Conservation (phyloP, 1,284 basidiomycete genomes). For the Rhizoctonia solani region DNA sequence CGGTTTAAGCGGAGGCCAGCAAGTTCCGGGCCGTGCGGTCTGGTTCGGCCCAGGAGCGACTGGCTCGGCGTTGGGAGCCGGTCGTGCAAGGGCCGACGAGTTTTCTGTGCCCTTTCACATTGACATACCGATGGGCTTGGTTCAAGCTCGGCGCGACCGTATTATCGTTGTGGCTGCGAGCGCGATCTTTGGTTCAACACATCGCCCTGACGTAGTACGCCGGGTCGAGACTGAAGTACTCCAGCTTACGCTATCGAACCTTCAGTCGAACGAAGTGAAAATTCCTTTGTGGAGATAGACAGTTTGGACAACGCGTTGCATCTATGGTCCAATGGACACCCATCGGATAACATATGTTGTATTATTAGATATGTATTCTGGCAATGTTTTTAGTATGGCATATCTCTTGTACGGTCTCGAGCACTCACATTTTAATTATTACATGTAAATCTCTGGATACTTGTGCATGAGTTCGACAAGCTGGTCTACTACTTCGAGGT, state of each 20-base stretch:
- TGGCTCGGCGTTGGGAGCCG: background rate
- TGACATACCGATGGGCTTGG: conserved; percentile 17
- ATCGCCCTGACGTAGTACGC: conserved; percentile 15
- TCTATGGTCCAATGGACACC: no score
- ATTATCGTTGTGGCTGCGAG: conserved; percentile 13
- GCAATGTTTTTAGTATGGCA: conserved; percentile 24
- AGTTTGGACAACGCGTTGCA: background rate
- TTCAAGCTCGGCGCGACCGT: conserved; percentile 18
- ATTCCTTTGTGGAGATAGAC: conserved; percentile 28
- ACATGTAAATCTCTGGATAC: conserved; percentile 24
- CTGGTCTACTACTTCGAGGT: conserved; percentile 29
- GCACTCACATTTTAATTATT: conserved; percentile 15
- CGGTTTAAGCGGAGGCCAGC: conserved; percentile 24
- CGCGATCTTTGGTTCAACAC: conserved; percentile 30
- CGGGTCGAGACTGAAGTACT: conserved; percentile 20
- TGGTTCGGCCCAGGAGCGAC: conserved; percentile 9
- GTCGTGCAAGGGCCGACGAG: conserved; percentile 3
- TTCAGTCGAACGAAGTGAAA: conserved; percentile 14
- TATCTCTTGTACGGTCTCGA: background rate
- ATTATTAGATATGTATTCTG: conserved; percentile 33
- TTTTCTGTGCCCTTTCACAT: conserved; percentile 24
- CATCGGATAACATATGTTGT: conserved; percentile 26
- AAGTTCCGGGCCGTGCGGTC: conserved; percentile 21
- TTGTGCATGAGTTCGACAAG: conserved; percentile 32
- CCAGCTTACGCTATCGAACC: conserved; percentile 15